Evolutionary conservation across 768 basidiomycete genomes (phyloP).

Genomic region (Lactarius psammicola): DNA sequence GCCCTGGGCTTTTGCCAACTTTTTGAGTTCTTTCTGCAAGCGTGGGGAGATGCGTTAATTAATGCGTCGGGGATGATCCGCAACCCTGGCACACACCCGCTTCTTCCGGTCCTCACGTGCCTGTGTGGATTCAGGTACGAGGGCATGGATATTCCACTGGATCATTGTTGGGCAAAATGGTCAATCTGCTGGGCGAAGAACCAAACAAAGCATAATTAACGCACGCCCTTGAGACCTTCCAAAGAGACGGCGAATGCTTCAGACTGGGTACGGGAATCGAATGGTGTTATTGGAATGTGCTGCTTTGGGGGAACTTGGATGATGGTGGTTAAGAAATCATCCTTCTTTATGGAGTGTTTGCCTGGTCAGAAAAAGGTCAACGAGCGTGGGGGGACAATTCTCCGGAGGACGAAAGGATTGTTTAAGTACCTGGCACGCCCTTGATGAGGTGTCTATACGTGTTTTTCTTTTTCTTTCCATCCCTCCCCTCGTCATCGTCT

Average conservation of each 20-base stretch:
- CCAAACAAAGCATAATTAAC: background rate
- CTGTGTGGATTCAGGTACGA: conserved; percentile 30
- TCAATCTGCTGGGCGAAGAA: background rate
- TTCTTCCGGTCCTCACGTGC: conserved; percentile 31
- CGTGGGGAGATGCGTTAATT: background rate
- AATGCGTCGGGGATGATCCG: conserved; percentile 4
- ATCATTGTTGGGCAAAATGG: background rate
- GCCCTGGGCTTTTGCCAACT: conserved; percentile 28
- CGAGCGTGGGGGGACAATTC: background rate
- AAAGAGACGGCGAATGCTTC: conserved; percentile 29
- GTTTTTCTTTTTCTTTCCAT: conserved; percentile 31
- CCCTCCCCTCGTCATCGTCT: conserved; percentile 29
- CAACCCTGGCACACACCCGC: conserved; percentile 25
- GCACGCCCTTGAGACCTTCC: conserved; percentile 30
- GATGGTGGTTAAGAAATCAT: conserved; percentile 26
- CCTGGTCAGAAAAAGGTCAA: conserved; percentile 11
- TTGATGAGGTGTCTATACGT: conserved; percentile 30
- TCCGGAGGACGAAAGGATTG: background rate
- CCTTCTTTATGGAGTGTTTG: conserved; percentile 30
- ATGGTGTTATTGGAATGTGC: conserved; percentile 26
- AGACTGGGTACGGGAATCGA: conserved; percentile 25
- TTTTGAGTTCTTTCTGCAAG: conserved; percentile 30
- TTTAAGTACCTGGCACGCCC: conserved; percentile 27
- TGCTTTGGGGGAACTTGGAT: conserved; percentile 29
- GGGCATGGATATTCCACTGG: conserved; percentile 31